Percentiles rank a stretch among this genome's conserved stretches.
Evolutionary conservation across 1,139 yeast species (phyloP).

Genomic region (Candida sp.): DNA sequence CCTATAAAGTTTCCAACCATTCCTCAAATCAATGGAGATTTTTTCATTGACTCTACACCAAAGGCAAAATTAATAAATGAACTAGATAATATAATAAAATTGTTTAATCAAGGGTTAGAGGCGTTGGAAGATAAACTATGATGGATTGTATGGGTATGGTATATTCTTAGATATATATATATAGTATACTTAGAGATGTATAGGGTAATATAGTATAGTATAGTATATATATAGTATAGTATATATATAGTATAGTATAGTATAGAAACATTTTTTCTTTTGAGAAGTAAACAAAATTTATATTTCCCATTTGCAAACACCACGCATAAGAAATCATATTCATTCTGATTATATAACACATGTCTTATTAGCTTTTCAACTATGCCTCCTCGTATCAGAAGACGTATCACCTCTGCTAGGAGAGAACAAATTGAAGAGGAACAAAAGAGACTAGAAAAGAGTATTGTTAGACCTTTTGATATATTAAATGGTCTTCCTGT

Average conservation of each 20-base stretch:
- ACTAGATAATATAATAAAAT: conserved; percentile 36
- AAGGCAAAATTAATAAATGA: conserved; percentile 33
- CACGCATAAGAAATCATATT: too few species aligned
- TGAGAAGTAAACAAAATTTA: too few species aligned
- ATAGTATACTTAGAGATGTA: too few species aligned
- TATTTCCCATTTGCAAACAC: too few species aligned
- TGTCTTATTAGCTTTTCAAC: too few species aligned
- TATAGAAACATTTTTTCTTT: too few species aligned
- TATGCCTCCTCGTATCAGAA: conserved; percentile 45
- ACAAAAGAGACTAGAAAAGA: conserved; percentile 38
- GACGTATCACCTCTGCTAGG: conserved; percentile 46
- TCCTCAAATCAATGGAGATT: conserved; percentile 35
- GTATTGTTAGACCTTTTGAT: conserved; percentile 61
- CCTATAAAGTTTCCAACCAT: conserved; percentile 30
- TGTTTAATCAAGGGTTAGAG: conserved; percentile 40
- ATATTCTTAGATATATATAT: not conserved
- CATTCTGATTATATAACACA: too few species aligned
- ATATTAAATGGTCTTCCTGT: conserved; percentile 71
- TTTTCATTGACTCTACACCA: conserved; percentile 36
- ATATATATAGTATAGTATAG: too few species aligned
- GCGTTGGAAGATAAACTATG: conserved; percentile 31
- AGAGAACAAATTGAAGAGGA: conserved; percentile 48
- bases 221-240: too few species aligned
- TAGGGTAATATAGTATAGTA: too few species aligned
- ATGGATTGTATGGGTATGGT: not conserved